Evolutionary conservation across 108 stramenopile genomes (phyloP).

Genomic region (Asterionellopsis glacialis): DNA sequence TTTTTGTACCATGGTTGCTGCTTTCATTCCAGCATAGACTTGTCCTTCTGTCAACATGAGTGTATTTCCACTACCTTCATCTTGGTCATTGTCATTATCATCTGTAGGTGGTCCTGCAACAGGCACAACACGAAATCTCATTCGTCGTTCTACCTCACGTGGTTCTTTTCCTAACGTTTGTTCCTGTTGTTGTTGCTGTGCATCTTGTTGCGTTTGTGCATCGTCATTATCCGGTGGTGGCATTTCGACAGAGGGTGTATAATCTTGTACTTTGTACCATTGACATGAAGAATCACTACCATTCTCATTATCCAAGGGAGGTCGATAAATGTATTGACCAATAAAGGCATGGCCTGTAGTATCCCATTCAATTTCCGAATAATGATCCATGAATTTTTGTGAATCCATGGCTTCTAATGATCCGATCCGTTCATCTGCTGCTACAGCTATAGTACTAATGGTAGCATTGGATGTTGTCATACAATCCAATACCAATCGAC

Average conservation of each 20-base stretch:
- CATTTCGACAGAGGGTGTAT: constrained; percentile 41
- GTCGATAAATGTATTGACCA: constrained; percentile 49
- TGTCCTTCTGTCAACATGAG: constrained; percentile 79
- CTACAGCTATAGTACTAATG: constrained; percentile 53
- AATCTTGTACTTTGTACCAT: constrained; percentile 60
- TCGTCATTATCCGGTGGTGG: constrained; percentile 24
- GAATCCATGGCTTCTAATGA: constrained; percentile 60
- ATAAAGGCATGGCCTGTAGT: constrained; percentile 37
- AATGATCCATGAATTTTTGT: constrained; percentile 40
- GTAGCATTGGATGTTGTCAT: constrained; percentile 43
- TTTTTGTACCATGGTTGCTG: constrained; percentile 41
- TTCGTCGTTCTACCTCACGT: constrained; percentile 50
- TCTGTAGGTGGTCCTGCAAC: constrained; percentile 7
- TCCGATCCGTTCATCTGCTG: constrained; percentile 65
- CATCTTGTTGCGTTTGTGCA: constrained; percentile 1
- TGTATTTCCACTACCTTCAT: constrained; percentile 15
- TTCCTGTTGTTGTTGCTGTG: constrained; percentile 12
- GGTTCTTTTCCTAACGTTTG: constrained; percentile 12
- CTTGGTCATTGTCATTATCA: constrained; percentile 23
- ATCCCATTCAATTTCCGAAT: constrained; percentile 40
- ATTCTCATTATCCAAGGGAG: constrained; percentile 13
- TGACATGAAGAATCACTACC: constrained; percentile 29
- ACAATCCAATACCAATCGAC: constrained; percentile 41
- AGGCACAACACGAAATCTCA: constrained; percentile 61
- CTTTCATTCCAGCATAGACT: constrained; percentile 72